Base-by-base conservation (phyloP, 306 rosid genomes). In the Medicago arabica region DNA sequence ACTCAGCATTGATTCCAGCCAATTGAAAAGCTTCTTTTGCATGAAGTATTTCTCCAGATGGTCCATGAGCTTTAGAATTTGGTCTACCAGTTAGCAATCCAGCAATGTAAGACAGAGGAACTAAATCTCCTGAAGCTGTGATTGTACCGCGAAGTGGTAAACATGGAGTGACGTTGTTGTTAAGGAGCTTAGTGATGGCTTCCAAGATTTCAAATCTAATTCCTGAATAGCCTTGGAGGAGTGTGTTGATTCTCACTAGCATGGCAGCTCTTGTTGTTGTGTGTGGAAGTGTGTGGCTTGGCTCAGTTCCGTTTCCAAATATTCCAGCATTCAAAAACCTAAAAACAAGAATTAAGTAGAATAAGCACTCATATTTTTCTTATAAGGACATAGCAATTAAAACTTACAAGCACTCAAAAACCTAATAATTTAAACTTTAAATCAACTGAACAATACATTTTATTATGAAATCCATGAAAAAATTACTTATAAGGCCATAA, bases 181-280 rank as follows among this genome's bases (percentile, higher is more conserved):
- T 93, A n/a, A 93, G 84, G 17, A 93, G 77, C 58, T 87, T 90
- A 15, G 97, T 73, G 7, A 93, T 86, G 78, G 95, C 91, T 78
- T 93, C 98, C 43, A 93, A n/a, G 69, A 93, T 90, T 80, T 93
- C 97, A 36, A 93, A 93, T 78, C 98, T 81, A 1, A 93, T 93
- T 64, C 98, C 98, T 0, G 98, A 93, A 85, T 93, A 93, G 11
- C 98, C 98, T 60, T 93, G 98, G 18, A 93, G 93, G 40, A 93
- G 98, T 2, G 98, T 91, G 87, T 93, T 93, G 71, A 88, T 89
- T 25, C 98, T 74, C 39, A 93, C 98, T 1, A 93, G 64, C 90
- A 93, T 89, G 14, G 97, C 98, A 8, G 98, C 97, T 59, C 97
- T 86, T 0, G 95, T 85, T 31, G 98, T 81, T 0, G 89, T 50